Base-by-base conservation (phyloP, 345 rosid genomes). In the Brassica carinata region DNA sequence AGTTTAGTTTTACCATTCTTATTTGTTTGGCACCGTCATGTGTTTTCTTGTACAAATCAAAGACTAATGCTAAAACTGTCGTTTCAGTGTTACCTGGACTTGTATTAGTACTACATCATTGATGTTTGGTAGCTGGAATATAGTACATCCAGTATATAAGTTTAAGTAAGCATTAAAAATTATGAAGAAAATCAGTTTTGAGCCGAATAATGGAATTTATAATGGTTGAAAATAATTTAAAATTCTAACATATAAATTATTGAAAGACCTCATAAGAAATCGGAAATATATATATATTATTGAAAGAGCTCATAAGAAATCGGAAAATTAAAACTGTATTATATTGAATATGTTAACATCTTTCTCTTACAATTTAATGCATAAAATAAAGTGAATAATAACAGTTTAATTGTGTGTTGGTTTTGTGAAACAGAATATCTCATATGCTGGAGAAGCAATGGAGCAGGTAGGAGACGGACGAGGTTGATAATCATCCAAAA, bases 401-500 rank as follows among this genome's bases (percentile, higher is more conserved):
- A 65, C 67, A 34, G 11, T 36, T 36, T 9, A 34, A 55, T 40
- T 38, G 82, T 53, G 63, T 74, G 79, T 48, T 73, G 63, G 64
- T 40, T 30, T 73, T 67, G 80, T 81, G 80, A 66, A 75, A 64
- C 83, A 81, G 83, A 76, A 43, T 76, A 71, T 81, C 61, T 75
- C 83, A 76, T 81, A 64, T 58, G 83, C 73, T 76, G 83, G 83
- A 9, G 83, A 81, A 76, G 72, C 77, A 13, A 40, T 81, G 83
- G 83, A 81, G 80, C 77, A 71, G 80, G 77, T 76, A 55, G 80
- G 83, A 75, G 83, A 81, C 64, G 80, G 80, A 71, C 77, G 80
- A 70, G 76, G 77, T 19, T 69, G 68, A 80, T 80, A 59, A 69
- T 58, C 31, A 75, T 80, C 53, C 71, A 34, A 34, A 45, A 75